Percentiles rank a stretch among this genome's conserved stretches.
Evolutionary conservation across 1,284 basidiomycete genomes (phyloP).

Genomic region (Ganoderma meredithae): DNA sequence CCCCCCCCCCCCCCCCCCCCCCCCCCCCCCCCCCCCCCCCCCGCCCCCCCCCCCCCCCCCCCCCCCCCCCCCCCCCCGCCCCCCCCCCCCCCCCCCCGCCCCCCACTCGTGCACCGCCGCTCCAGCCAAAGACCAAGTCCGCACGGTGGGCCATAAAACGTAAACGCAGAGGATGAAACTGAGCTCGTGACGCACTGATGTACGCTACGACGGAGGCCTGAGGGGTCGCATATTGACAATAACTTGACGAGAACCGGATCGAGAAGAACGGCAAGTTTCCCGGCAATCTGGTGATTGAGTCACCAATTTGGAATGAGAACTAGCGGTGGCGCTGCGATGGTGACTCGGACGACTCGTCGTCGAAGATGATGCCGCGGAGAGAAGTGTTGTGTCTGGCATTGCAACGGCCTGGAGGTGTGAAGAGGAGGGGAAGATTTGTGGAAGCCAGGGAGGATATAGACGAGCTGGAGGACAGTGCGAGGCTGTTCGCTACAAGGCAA

Average conservation of each 20-base stretch:
- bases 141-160: background rate
- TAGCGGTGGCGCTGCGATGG: background rate
- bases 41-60: too few species aligned
- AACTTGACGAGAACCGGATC: background rate
- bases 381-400: background rate
- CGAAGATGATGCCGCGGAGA: background rate
- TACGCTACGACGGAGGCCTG: background rate
- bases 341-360: background rate
- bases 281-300: background rate
- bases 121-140: background rate
- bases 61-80: too few species aligned
- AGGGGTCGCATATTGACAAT: background rate
- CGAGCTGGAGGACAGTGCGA: background rate
- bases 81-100: too few species aligned
- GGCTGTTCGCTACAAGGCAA: conserved; percentile 8
- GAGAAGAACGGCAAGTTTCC: background rate
- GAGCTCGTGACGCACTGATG: conserved; percentile 14
- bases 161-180: background rate
- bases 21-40: too few species aligned
- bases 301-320: background rate
- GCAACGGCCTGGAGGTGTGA: background rate
- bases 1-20: too few species aligned
- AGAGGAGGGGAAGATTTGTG: conserved; percentile 4
- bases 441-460: background rate
- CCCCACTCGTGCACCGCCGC: background rate